Percentiles rank a stretch among this genome's conserved stretches.
Conservation (phyloP, 306 rosid species). For the Citrullus mucosospermus region DNA sequence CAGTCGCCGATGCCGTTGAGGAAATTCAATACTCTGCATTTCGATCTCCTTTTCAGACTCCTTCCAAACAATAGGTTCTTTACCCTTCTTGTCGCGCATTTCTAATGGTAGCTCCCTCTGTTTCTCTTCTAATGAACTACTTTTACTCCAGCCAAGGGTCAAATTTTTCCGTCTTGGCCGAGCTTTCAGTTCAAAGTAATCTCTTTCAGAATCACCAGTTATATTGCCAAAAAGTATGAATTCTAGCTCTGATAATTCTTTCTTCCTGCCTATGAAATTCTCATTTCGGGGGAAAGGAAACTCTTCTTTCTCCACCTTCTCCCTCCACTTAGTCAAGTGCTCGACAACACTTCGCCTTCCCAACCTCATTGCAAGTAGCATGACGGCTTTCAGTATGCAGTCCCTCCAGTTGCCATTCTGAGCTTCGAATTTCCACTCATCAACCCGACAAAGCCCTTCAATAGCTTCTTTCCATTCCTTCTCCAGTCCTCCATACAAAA, state of each 20-base stretch:
- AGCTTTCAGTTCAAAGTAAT: slow-evolving; percentile 74
- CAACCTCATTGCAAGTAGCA: slow-evolving; percentile 47
- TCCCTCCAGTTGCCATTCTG: slow-evolving; percentile 85
- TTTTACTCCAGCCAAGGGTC: slow-evolving; percentile 54
- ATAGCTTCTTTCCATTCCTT: slow-evolving; percentile 80
- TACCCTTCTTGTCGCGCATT: slow-evolving; percentile 39
- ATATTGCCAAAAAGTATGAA: slow-evolving; percentile 72
- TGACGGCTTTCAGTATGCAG: slow-evolving; percentile 56
- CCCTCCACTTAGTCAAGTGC: slow-evolving; percentile 60
- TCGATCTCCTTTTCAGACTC: slow-evolving; percentile 78
- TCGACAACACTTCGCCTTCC: slow-evolving; percentile 80
- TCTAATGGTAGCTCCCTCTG: slow-evolving; percentile 27
- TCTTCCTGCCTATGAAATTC: slow-evolving; percentile 65
- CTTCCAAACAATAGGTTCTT: slow-evolving; percentile 79
- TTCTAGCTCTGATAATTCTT: slow-evolving; percentile 70
- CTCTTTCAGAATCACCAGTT: slow-evolving; percentile 59
- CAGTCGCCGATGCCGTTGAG: slow-evolving; percentile 30
- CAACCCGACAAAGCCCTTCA: slow-evolving; percentile 54
- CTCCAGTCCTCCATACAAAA: slow-evolving; percentile 62
- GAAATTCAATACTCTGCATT: slow-evolving; percentile 52
- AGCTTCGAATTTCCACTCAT: slow-evolving; percentile 86
- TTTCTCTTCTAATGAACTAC: slow-evolving; percentile 41
- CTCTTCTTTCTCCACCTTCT: slow-evolving; percentile 69
- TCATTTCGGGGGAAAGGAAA: slow-evolving; percentile 62
- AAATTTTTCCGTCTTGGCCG: slow-evolving; percentile 51